phyloP scores from a whole-genome alignment of 768 basidiomycete genomes.

The Cystobasidium onofrii region DNA sequence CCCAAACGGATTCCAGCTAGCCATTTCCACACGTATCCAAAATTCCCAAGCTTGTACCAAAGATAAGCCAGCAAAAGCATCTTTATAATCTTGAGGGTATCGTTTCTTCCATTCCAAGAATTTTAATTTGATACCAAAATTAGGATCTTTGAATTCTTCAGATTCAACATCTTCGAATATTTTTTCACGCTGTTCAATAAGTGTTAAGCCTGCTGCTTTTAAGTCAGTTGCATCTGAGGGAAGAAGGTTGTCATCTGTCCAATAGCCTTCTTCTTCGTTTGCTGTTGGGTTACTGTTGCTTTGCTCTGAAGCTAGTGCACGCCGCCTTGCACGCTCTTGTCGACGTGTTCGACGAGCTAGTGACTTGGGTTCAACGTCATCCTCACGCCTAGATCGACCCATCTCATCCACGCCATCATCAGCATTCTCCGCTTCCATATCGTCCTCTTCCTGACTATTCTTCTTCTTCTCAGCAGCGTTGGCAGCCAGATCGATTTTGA shows the following conservation, averaged over 20 bases:
- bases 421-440: neutral
- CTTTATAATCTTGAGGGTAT: slow-evolving; percentile 48
- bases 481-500: slow-evolving; percentile 26
- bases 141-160: slow-evolving; percentile 40
- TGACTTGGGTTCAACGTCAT: slow-evolving; percentile 43
- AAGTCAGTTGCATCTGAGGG: slow-evolving; percentile 33
- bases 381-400: slow-evolving; percentile 37
- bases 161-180: slow-evolving; percentile 41
- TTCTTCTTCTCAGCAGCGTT: neutral
- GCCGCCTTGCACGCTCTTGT: slow-evolving; percentile 41
- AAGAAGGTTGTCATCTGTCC: slow-evolving; percentile 36
- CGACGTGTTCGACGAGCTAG: slow-evolving; percentile 41
- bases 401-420: slow-evolving; percentile 42
- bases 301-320: slow-evolving; percentile 29
- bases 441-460: neutral
- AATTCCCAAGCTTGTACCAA: slow-evolving; percentile 50
- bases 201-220: slow-evolving; percentile 4
- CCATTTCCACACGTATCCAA: slow-evolving; percentile 49
- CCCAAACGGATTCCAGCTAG: slow-evolving; percentile 49
- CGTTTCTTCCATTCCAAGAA: slow-evolving; percentile 48
- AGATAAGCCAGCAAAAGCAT: slow-evolving; percentile 48
- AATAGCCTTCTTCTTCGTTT: slow-evolving; percentile 36
- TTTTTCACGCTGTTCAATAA: neutral
- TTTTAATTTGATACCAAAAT: slow-evolving; percentile 35
- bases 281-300: neutral